Evolutionary conservation across 768 basidiomycete genomes (phyloP), one percentile per base, ranked within the genome.

Genomic region (Hygrocybe punicea): DNA sequence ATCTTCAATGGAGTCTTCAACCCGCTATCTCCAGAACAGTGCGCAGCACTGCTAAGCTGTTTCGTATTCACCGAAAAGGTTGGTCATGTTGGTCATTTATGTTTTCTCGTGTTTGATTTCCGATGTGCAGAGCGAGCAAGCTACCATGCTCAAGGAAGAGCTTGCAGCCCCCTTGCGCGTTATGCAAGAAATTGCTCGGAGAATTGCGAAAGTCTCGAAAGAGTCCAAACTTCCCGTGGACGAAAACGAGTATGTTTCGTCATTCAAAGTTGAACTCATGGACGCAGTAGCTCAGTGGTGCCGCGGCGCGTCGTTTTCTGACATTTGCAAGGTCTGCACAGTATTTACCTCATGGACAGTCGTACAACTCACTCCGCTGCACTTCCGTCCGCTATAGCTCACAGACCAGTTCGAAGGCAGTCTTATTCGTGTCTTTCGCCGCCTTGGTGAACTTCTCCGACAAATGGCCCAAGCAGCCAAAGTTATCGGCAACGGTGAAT

Each of bases 201-300:
- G 93, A 53, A 99, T 99, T 66, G 97, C 97, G n/a, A 95, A 91
- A 67, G 91, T 98, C 5, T 93, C 93, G 4, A 89, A 89, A 62
- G 97, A 99, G 72, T 91, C 88, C 19, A 97, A 98, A 69, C 78
- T 99, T 3, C 73, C 87, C 1, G 70, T 98, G 46, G 85, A 90
- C 53, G 96, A 98, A 71, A 89, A 97, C 57, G 93, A 96, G 60
- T 99, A 99, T 69, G 92, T 99, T 1, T 80, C 86, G 53, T 93
- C 90, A 10, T 99, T 99, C 85, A 98, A 98, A 73, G 92, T 97
- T 17, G 96, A 98, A 67, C 84, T 99, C 50, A 99, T 98, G 94
- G 97, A 98, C 61, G 92, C 91, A 1, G 97, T 98, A 9, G 81
- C 93, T 35, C 90, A 93, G 59, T 99, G 97, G 97, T 98, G 96